These are phyloP conservation scores for Jacaranda copaia DNA, from an alignment of 257 asterid species.

Conservation along the genomic window DNA sequence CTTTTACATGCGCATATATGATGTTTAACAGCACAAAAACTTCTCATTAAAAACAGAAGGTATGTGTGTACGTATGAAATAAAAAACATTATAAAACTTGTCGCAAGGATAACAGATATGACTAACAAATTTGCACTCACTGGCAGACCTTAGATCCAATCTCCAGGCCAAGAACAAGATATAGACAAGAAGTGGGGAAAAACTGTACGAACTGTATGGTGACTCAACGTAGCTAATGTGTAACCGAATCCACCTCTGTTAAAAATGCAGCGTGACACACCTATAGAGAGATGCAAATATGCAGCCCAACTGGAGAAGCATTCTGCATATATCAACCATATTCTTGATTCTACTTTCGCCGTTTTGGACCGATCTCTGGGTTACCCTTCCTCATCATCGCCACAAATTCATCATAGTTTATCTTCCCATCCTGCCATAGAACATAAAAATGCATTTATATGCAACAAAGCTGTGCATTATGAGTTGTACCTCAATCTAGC, in stretches of 20 bases:
- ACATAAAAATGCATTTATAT: slow-evolving; percentile 14
- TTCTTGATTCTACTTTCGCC: slow-evolving; percentile 54
- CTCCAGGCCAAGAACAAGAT: not conserved
- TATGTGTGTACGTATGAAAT: no score
- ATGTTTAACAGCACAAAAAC: not conserved
- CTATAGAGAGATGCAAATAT: not conserved
- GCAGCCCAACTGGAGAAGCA: not conserved
- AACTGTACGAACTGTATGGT: slow-evolving; percentile 13
- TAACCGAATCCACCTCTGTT: not conserved
- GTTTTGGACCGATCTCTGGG: slow-evolving; percentile 70
- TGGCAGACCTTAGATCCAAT: not conserved
- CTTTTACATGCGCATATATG: not conserved
- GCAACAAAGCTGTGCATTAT: not conserved
- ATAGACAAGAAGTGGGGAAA: slow-evolving; percentile 6
- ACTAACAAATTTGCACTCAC: slow-evolving; percentile 10
- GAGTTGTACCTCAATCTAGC: not conserved
- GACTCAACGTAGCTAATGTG: not conserved
- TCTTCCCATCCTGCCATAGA: slow-evolving; percentile 79
- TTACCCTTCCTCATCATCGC: slow-evolving; percentile 92
- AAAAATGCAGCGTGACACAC: not conserved
- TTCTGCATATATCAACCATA: not conserved
- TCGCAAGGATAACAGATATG: not conserved
- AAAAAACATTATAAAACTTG: no score
- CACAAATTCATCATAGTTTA: slow-evolving; percentile 85
- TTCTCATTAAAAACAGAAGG: not conserved